Percentiles rank a stretch among this genome's conserved stretches.
phyloP scores from a whole-genome alignment of 2,329 filamentous ascomycete species.

The Hirsutella minnesotensis region DNA sequence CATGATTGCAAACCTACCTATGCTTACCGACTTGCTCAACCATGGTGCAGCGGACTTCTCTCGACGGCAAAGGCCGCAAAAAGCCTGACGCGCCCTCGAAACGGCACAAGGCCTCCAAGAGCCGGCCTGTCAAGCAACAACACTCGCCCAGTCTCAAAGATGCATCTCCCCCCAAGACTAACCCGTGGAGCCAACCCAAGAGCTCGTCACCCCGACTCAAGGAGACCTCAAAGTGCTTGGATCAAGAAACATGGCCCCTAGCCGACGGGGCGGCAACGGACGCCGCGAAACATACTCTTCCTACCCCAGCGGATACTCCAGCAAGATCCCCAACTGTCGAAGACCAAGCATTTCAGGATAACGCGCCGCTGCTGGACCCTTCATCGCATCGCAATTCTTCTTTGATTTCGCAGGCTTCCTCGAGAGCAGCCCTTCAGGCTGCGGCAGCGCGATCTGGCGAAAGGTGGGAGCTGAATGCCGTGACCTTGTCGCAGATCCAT shows the following conservation, averaged over 20 bases:
- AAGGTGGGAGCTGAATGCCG: constrained; percentile 7
- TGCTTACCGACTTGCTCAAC: not conserved
- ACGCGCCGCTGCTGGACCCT: not conserved
- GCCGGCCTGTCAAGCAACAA: not conserved
- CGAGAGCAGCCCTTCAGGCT: constrained; percentile 13
- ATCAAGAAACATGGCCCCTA: not conserved
- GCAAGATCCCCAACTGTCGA: no score
- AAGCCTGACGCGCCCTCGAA: constrained; percentile 2
- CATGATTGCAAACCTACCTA: no score
- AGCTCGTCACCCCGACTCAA: not conserved
- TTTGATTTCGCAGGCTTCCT: constrained; percentile 2
- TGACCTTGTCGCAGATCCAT: not conserved
- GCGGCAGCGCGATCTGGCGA: constrained; percentile 15
- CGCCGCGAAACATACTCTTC: not conserved
- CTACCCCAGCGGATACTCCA: not conserved
- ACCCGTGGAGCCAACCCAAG: constrained; percentile 15
- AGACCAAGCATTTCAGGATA: not conserved
- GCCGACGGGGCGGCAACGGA: not conserved
- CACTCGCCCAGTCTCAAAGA: constrained; percentile 12
- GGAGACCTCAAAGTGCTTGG: constrained; percentile 1
- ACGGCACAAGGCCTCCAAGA: constrained; percentile 3
- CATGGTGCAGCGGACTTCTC: constrained; percentile 13
- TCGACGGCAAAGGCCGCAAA: constrained; percentile 13
- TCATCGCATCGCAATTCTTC: not conserved
- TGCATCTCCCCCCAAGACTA: constrained; percentile 20